phyloP scores from a whole-genome alignment of 2,329 filamentous ascomycete species.

The Cladophialophora yegresii region DNA sequence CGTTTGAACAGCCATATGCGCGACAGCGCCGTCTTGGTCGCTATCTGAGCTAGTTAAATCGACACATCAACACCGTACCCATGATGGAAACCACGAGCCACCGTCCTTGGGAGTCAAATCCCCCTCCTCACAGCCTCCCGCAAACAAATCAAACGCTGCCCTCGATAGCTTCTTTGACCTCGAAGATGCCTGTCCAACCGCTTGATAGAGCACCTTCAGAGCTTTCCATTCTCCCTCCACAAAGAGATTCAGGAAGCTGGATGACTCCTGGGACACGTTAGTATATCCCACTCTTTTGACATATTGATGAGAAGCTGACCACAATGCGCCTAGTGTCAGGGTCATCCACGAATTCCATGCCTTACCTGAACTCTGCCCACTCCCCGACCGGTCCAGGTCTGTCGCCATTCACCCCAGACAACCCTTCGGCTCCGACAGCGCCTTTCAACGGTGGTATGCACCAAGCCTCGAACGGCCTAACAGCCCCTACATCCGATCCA shows the following conservation, averaged over 20 bases:
- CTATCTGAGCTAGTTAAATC: constrained; percentile 25
- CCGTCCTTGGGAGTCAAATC: constrained; percentile 50
- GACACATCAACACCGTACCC: constrained; percentile 18
- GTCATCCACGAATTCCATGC: constrained; percentile 51
- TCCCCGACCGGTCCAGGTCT: constrained; percentile 49
- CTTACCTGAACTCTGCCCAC: constrained; percentile 50
- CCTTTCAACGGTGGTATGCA: constrained; percentile 44
- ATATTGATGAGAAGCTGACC: constrained; percentile 1
- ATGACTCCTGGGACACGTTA: constrained; percentile 61
- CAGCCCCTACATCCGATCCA: constrained; percentile 60
- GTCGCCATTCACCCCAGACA: constrained; percentile 47
- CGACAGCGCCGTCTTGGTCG: constrained; percentile 17
- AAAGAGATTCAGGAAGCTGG: constrained; percentile 62
- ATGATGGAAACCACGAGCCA: constrained; percentile 47
- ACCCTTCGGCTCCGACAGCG: constrained; percentile 44
- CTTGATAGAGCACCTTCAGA: constrained; percentile 48
- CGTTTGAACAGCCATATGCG: constrained; percentile 25
- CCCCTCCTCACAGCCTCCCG: constrained; percentile 42
- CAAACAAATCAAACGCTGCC: constrained; percentile 48
- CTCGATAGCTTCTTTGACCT: constrained; percentile 52
- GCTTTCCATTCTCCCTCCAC: constrained; percentile 49
- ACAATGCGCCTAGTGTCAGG: constrained; percentile 39
- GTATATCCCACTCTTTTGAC: constrained; percentile 36
- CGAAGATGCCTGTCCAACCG: constrained; percentile 43
- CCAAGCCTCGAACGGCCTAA: constrained; percentile 51